phyloP scores from a whole-genome alignment of 495 filamentous ascomycete species.

The Penicillium atrosanguineum region DNA sequence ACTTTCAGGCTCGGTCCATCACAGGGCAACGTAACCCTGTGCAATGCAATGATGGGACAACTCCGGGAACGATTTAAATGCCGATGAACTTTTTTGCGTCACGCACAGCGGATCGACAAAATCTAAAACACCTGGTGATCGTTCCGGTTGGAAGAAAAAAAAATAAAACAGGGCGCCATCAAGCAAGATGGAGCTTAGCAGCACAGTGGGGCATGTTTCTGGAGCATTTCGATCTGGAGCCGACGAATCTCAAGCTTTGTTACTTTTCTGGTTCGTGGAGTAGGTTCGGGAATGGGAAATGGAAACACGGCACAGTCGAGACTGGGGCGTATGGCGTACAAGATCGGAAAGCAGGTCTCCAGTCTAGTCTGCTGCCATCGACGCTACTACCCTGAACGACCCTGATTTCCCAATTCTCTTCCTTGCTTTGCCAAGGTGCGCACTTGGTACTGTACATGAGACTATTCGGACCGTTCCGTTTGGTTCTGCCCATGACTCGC shows the following conservation, averaged over 20 bases:
- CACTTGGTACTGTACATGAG: background rate
- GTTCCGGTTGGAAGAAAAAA: background rate
- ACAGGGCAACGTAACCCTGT: background rate
- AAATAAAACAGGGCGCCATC: background rate
- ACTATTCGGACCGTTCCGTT: background rate
- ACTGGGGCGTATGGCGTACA: background rate
- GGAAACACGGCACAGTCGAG: slow-evolving; percentile 6
- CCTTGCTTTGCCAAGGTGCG: background rate
- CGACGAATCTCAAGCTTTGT: slow-evolving; percentile 6
- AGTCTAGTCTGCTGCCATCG: slow-evolving; percentile 11
- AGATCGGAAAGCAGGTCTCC: slow-evolving; percentile 14
- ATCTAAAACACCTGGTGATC: background rate
- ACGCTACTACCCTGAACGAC: slow-evolving; percentile 22
- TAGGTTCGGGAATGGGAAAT: slow-evolving; percentile 1
- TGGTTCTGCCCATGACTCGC: background rate
- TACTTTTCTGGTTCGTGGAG: slow-evolving; percentile 8
- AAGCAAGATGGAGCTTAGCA: background rate
- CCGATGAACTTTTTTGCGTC: background rate
- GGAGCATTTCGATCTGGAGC: slow-evolving; percentile 19
- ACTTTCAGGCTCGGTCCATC: background rate
- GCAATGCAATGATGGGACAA: background rate
- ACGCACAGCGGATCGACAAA: background rate
- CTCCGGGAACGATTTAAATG: slow-evolving; percentile 1
- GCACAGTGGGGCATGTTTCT: slow-evolving; percentile 9
- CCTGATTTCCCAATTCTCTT: slow-evolving; percentile 8